Base-by-base conservation (phyloP, 2,329 filamentous ascomycete genomes). In the Coniochaeta hoffmannii region DNA sequence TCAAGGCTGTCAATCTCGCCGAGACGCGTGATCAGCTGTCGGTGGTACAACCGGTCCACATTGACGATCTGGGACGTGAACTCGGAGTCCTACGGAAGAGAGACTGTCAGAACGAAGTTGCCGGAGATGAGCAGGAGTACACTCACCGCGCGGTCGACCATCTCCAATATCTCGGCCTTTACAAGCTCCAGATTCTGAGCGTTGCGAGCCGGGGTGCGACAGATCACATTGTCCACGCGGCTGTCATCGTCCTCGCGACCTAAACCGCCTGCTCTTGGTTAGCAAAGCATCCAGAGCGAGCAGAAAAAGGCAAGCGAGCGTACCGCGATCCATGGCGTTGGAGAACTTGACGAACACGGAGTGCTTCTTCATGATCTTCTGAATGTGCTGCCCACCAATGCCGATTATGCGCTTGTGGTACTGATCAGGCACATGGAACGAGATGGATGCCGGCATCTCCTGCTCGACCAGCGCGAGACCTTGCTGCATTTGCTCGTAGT, bases 291-390 rank as follows among this genome's bases (percentile, higher is more conserved):
- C 10, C 31, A 19, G 49, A 14, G 22, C 9, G n/a, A 17, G n/a
- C 17, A 11, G 12, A n/a, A n/a, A 12, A 11, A 30, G n/a, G n/a
- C 28, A 10, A n/a, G 49, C 36, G 55, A 8, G 15, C 62, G 34
- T 65, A 75, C 90, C 94, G 67, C 94, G 87, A 68, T 99, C 94
- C 92, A 97, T 97, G 15, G 94, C 94, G 65, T 99, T 99, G 61
- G 91, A 96, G 67, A 99, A 99, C 70, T 99, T 99, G 75, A 99
- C 94, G 65, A 99, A 99, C 63, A 99, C 94, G 0, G 94, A 97
- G 73, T 99, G 96, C 74, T 97, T 97, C 78, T 99, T 97, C 94
- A 99, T 99, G 76, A 99, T 97, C 55, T 93, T 90, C 72, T 99
- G 94, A 63, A 99, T 99, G 68, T 99, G 94, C 69, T 97, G 93